A percentile compares a stretch with the other conserved stretches of the same genome.
phyloP scores from a whole-genome alignment of 495 filamentous ascomycete species.

The Corynascus novoguineensis region DNA sequence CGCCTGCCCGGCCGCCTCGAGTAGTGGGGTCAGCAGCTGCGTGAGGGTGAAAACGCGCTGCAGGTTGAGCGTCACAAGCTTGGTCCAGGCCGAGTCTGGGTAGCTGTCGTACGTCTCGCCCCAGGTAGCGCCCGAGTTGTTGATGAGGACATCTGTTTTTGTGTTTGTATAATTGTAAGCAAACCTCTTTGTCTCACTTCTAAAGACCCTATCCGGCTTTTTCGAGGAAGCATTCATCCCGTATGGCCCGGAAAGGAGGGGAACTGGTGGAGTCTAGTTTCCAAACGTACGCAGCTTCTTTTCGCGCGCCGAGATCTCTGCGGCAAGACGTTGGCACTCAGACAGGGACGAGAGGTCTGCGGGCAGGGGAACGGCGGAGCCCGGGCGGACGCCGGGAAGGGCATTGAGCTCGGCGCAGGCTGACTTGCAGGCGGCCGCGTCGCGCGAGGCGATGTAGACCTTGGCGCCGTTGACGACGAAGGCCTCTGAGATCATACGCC shows the following conservation, averaged over 20 bases:
- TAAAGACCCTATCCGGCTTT: no score
- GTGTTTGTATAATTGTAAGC: no score
- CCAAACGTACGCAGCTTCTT: conserved; percentile 44
- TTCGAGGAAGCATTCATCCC: no score
- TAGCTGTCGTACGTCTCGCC: conserved; percentile 65
- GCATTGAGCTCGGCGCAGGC: conserved; percentile 28
- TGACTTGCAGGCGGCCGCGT: conserved; percentile 31
- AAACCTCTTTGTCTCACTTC: no score
- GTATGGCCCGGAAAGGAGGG: no score
- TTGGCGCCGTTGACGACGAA: conserved; percentile 73
- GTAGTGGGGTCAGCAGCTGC: conserved; percentile 63
- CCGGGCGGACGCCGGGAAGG: conserved; percentile 4
- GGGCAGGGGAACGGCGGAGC: conserved; percentile 26
- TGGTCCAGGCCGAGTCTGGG: conserved; percentile 65
- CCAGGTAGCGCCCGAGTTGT: conserved; percentile 80
- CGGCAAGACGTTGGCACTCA: conserved; percentile 58
- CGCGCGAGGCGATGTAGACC: conserved; percentile 79
- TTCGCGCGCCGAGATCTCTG: conserved; percentile 57
- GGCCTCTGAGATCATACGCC: conserved; percentile 76
- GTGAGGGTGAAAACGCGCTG: conserved; percentile 76
- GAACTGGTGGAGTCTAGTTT: no score
- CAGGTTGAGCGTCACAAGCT: conserved; percentile 74
- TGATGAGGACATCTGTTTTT: conserved; percentile 58
- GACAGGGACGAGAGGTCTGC: conserved; percentile 34
- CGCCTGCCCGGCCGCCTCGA: conserved; percentile 47